Evolutionary conservation across 108 stramenopile genomes (phyloP).

Genomic region (Fistulifera pelliculosa): DNA sequence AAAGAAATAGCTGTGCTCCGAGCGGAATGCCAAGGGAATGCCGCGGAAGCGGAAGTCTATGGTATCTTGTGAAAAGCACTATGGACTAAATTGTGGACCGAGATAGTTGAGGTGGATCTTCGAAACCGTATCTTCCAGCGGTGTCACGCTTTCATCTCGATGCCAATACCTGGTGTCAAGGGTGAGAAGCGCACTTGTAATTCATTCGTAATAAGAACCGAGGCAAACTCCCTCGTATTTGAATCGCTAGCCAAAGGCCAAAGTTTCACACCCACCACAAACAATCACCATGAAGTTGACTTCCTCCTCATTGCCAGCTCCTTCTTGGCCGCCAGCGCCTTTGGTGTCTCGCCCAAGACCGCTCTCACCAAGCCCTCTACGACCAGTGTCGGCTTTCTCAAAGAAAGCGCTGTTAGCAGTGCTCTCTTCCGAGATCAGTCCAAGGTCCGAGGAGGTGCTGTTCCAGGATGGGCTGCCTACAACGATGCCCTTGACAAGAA

Average conservation of each 20-base stretch:
- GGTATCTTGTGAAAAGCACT: too few relatives aligned
- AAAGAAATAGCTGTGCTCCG: too few relatives aligned
- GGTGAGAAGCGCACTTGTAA: too few relatives aligned
- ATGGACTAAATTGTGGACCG: too few relatives aligned
- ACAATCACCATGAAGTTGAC: slow-evolving; percentile 71
- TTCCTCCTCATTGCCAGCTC: slow-evolving; percentile 52
- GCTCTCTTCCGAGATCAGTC: slow-evolving; percentile 73
- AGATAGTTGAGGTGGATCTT: too few relatives aligned
- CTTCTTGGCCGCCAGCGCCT: slow-evolving; percentile 60
- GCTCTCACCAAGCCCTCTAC: slow-evolving; percentile 19
- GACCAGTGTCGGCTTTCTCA: slow-evolving; percentile 40
- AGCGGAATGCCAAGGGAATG: too few relatives aligned
- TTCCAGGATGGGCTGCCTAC: slow-evolving; percentile 89
- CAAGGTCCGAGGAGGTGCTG: slow-evolving; percentile 78
- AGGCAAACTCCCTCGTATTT: too few relatives aligned
- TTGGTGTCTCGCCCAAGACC: slow-evolving; percentile 47
- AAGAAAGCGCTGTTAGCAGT: slow-evolving; percentile 37
- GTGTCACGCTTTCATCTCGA: too few relatives aligned
- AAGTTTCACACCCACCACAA: not conserved
- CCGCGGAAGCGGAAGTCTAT: too few relatives aligned
- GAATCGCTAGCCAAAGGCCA: not conserved
- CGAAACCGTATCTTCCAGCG: too few relatives aligned
- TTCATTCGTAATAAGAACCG: too few relatives aligned
- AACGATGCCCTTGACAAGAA: slow-evolving; percentile 85
- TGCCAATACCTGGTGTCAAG: too few relatives aligned